Evolutionary conservation across 192 early-diverging fungal species (phyloP).

Genomic region (Coemansia sp.): DNA sequence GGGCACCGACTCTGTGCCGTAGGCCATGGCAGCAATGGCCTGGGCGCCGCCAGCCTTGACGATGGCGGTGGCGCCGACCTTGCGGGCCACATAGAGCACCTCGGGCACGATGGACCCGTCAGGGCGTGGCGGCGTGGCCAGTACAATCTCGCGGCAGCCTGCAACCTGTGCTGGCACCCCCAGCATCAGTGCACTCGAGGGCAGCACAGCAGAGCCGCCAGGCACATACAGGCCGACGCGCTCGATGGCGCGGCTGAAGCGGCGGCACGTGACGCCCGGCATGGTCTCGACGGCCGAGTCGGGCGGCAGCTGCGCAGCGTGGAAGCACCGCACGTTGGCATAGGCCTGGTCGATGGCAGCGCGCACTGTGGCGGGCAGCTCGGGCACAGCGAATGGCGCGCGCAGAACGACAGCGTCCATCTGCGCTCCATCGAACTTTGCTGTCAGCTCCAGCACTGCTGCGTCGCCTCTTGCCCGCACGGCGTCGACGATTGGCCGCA

Average conservation of each 20-base stretch:
- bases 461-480: constrained; percentile 82
- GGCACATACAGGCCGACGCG: constrained; percentile 97
- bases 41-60: constrained; percentile 96
- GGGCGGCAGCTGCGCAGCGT: constrained; percentile 80
- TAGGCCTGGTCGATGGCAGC: constrained; percentile 93
- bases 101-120: constrained; percentile 93
- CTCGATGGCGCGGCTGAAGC: constrained; percentile 93
- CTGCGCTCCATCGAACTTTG: constrained; percentile 85
- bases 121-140: constrained; percentile 90
- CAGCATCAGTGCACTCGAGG: constrained; percentile 93
- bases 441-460: constrained; percentile 79
- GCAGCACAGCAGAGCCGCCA: constrained; percentile 95
- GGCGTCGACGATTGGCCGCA: constrained; percentile 84
- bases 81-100: constrained; percentile 96
- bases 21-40: constrained; percentile 98
- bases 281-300: constrained; percentile 88
- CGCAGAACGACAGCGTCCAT: constrained; percentile 68
- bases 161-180: constrained; percentile 97
- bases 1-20: constrained; percentile 91
- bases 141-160: constrained; percentile 90
- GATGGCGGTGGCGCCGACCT: constrained; percentile 91
- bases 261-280: constrained; percentile 93
- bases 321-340: constrained; percentile 89
- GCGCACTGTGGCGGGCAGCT: constrained; percentile 62
- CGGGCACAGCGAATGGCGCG: constrained; percentile 74